Evolutionary conservation across 768 basidiomycete genomes (phyloP), one percentile per base, ranked within the genome.

Genomic region (Leucosporidium yakuticum): DNA sequence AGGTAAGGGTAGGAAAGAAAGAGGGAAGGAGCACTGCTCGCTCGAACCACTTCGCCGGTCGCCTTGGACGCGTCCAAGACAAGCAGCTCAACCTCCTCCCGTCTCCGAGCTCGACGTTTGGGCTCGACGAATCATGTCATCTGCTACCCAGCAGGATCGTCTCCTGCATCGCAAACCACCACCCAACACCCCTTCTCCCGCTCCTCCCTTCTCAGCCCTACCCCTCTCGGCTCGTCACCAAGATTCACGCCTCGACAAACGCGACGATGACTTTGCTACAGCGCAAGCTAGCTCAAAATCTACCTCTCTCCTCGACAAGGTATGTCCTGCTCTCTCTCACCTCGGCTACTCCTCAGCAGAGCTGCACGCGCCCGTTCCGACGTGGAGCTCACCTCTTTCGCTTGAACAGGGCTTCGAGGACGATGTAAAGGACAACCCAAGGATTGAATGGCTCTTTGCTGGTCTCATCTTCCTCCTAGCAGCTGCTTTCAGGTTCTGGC

Each of bases 401-500:
- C 51, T n/a, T 23, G 25, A 1, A 4, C 53, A 54, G 53, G 53
- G 53, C 15, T n/a, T 54, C 27, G 53, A 54, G 27, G 53, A 54
- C 12, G 53, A 54, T 12, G 53, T 54, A 25, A 54, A 54, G 53
- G 53, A 54, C 53, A 54, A 17, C 55, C 19, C 31, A 14, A 6
- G 32, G 17, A 12, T 31, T 4, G 55, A 56, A 17, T 56, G 55
- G 58, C 27, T 36, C 32, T 63, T 71, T 51, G 44, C 68, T 36
- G 23, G 39, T 9, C n/a, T 36, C 51, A 65, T 71, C 39, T 63
- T 69, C 31, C 34, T 66, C 51, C 44, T 69, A n/a, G 70, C 61
- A 0, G 66, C 66, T 34, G 70, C 69, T 0, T 60, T 77, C 36
- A 56, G 77, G 36, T 76, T 77, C 63, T 71, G 62, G 27, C 69